phyloP scores from a whole-genome alignment of 169 alveolate genomes.

The Eimeria necatrix region DNA sequence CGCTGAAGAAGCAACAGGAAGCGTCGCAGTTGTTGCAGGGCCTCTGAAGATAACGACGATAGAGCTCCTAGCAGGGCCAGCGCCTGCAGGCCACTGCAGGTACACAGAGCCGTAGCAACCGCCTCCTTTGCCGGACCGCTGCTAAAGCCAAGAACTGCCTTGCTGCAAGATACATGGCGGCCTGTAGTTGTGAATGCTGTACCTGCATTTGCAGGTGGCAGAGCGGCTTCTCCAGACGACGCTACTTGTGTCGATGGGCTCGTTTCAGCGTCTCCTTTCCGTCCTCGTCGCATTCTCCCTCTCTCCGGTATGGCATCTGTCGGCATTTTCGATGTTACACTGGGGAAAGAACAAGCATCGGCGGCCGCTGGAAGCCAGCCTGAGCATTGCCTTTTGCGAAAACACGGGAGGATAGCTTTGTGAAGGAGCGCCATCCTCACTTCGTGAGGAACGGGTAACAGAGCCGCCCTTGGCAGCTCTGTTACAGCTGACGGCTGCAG shows the following conservation, averaged over 20 bases:
- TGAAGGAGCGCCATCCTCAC: slow-evolving; percentile 4
- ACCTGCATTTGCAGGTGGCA: not conserved
- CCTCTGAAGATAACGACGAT: slow-evolving; percentile 8
- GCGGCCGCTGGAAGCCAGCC: slow-evolving; percentile 44
- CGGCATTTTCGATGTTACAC: not conserved
- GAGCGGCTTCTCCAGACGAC: not conserved
- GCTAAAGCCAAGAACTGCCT: slow-evolving; percentile 26
- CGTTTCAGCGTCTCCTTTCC: not conserved
- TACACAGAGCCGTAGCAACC: slow-evolving; percentile 38
- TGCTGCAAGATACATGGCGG: not conserved
- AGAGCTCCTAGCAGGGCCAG: slow-evolving; percentile 66
- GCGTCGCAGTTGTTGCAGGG: slow-evolving; percentile 57
- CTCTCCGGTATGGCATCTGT: not conserved
- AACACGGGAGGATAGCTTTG: slow-evolving; percentile 14
- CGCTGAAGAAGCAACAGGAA: slow-evolving; percentile 66
- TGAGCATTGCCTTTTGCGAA: slow-evolving; percentile 44
- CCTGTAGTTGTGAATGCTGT: not conserved
- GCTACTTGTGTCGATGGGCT: not conserved
- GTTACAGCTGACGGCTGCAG: slow-evolving; percentile 1
- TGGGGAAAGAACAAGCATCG: not conserved
- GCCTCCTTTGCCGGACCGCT: slow-evolving; percentile 33
- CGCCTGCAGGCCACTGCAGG: slow-evolving; percentile 69
- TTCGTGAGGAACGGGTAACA: not conserved
- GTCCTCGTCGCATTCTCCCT: not conserved
- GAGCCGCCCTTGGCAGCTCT: not conserved